Percentiles rank a stretch among this genome's conserved stretches.
phyloP scores from a whole-genome alignment of 73 alveolate species.

The Effrenium voratum region DNA sequence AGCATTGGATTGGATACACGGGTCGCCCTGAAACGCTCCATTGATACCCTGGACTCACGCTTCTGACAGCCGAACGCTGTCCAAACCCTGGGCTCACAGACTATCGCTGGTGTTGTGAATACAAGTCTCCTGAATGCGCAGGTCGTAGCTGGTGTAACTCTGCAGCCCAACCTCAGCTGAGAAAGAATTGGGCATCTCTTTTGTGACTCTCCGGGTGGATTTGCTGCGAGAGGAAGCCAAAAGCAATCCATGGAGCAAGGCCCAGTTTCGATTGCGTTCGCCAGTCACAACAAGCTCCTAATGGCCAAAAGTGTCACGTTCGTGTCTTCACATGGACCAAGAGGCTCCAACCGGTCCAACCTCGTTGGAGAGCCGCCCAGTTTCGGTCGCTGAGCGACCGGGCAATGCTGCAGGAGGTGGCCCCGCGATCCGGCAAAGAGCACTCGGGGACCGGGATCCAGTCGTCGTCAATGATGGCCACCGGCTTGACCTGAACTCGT shows the following conservation, averaged over 20 bases:
- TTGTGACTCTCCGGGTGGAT: no score
- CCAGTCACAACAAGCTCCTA: background rate
- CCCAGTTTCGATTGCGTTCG: no score
- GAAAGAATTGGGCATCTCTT: background rate
- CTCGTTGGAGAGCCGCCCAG: background rate
- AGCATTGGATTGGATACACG: no score
- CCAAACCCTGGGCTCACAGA: conserved; percentile 34
- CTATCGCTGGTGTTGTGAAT: conserved; percentile 89
- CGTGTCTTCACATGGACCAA: no score
- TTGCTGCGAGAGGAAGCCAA: no score
- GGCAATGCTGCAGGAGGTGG: conserved; percentile 56
- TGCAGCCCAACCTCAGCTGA: conserved; percentile 66
- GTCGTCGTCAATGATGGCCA: conserved; percentile 45
- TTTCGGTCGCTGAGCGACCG: no score
- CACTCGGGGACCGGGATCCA: conserved; percentile 90
- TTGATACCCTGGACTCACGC: no score
- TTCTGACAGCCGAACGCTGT: no score
- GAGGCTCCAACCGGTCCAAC: background rate
- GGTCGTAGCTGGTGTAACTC: conserved; percentile 59
- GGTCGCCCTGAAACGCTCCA: no score
- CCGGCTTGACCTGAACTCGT: conserved; percentile 62
- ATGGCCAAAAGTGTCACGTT: background rate
- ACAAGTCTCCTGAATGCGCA: conserved; percentile 80
- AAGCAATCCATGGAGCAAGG: no score
- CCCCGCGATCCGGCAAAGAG: conserved; percentile 82